phyloP scores from a whole-genome alignment of 441 rosid species.

The Populus tomentosa region DNA sequence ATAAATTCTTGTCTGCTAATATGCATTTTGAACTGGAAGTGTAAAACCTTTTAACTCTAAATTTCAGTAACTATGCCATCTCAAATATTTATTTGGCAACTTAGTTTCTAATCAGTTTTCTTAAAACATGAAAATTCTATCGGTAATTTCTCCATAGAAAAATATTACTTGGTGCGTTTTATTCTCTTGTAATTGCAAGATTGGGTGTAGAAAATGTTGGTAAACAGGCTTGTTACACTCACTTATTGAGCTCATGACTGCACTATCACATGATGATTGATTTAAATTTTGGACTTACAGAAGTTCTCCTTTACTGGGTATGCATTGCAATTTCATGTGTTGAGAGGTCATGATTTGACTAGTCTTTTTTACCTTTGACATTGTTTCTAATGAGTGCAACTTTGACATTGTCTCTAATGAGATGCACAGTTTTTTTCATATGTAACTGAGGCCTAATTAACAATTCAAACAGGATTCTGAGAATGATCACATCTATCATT shows the following conservation, averaged over 20 bases:
- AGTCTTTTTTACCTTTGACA: no score
- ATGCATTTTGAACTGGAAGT: background rate
- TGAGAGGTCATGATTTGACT: no score
- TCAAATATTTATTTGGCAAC: background rate
- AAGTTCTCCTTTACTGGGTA: no score
- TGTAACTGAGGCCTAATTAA: constrained; percentile 9
- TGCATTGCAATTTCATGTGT: no score
- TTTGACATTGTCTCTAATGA: background rate
- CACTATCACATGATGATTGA: no score
- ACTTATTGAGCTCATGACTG: no score
- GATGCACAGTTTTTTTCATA: constrained; percentile 5
- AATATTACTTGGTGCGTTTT: background rate
- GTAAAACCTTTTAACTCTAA: background rate
- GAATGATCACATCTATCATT: constrained; percentile 97
- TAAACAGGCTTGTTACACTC: no score
- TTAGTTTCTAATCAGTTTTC: background rate
- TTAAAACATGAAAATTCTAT: no score
- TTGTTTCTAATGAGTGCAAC: background rate
- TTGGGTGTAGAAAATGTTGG: background rate
- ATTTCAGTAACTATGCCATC: background rate
- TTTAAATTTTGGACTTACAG: no score
- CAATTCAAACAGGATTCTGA: constrained; percentile 76
- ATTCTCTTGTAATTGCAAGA: background rate
- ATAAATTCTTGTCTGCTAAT: background rate
- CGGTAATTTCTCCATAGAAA: no score